phyloP scores from a whole-genome alignment of 768 basidiomycete species.

The Xanthoconium purpureum region DNA sequence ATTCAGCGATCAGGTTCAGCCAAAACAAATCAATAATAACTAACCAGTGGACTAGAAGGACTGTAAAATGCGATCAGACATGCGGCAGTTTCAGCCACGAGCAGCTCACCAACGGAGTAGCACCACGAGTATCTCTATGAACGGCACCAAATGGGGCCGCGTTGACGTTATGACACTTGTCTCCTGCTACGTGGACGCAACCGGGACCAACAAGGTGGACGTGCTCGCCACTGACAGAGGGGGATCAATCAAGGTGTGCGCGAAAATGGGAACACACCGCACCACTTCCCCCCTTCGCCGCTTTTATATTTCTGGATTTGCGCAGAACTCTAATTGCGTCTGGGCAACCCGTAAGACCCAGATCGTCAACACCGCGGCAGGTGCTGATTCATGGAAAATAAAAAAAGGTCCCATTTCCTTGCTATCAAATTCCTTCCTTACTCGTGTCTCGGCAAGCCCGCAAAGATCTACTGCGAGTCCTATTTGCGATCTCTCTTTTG shows the following conservation, averaged over 20 bases:
- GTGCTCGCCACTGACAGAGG: not conserved
- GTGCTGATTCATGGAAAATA: constrained; percentile 26
- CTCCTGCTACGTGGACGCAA: constrained; percentile 11
- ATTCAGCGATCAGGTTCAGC: constrained; percentile 38
- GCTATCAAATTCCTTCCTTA: constrained; percentile 27
- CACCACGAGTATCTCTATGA: constrained; percentile 2
- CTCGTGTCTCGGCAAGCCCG: constrained; percentile 27
- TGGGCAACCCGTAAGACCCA: constrained; percentile 17
- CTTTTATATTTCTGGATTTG: constrained; percentile 31
- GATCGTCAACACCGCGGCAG: constrained; percentile 30
- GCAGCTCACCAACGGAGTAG: constrained; percentile 18
- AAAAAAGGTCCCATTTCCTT: constrained; percentile 28
- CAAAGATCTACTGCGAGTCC: constrained; percentile 21
- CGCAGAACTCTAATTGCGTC: constrained; percentile 31
- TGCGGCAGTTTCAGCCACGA: constrained; percentile 11
- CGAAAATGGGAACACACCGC: constrained; percentile 15
- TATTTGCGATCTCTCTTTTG: constrained; percentile 20
- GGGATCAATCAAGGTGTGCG: constrained; percentile 9
- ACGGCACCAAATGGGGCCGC: not conserved
- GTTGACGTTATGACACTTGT: constrained; percentile 14
- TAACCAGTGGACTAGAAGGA: too few species aligned
- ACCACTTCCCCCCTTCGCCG: constrained; percentile 6
- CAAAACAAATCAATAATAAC: constrained; percentile 13
- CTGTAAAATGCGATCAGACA: constrained; percentile 20
- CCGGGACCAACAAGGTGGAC: not conserved